phyloP scores from a whole-genome alignment of 148 eudicot species.

The Amaranthus cruentus region DNA sequence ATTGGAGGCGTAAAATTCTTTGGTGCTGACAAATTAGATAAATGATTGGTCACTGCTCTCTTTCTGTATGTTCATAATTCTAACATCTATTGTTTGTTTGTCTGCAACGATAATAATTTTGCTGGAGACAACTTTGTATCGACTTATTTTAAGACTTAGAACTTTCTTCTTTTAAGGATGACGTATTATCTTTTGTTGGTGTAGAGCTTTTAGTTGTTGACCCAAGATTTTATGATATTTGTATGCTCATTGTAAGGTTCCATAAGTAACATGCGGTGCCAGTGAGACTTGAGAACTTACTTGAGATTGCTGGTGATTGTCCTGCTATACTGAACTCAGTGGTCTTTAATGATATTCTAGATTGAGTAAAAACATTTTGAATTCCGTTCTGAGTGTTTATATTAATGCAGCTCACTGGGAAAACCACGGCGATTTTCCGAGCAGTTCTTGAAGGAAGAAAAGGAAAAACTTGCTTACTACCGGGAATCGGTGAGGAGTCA shows the following conservation, averaged over 20 bases:
- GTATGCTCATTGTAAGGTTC: background rate
- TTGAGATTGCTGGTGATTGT: background rate
- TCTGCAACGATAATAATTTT: no score
- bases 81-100: no score
- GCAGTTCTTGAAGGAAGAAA: constrained; percentile 92
- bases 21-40: no score
- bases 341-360: background rate
- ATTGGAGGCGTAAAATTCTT: no score
- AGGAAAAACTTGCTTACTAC: constrained; percentile 84
- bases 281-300: background rate
- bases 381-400: constrained; percentile 16
- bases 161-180: no score
- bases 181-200: no score
- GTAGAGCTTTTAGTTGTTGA: no score
- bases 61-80: no score
- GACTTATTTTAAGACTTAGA: no score
- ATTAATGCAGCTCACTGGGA: constrained; percentile 80
- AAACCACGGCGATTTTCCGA: constrained; percentile 91
- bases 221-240: no score
- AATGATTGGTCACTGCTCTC: no score
- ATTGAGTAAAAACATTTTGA: background rate
- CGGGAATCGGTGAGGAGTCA: constrained; percentile 91
- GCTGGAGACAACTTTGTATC: no score
- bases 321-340: background rate
- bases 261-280: background rate